phyloP scores from a whole-genome alignment of 2,329 filamentous ascomycete species.

The Phaeosphaeria sp. region DNA sequence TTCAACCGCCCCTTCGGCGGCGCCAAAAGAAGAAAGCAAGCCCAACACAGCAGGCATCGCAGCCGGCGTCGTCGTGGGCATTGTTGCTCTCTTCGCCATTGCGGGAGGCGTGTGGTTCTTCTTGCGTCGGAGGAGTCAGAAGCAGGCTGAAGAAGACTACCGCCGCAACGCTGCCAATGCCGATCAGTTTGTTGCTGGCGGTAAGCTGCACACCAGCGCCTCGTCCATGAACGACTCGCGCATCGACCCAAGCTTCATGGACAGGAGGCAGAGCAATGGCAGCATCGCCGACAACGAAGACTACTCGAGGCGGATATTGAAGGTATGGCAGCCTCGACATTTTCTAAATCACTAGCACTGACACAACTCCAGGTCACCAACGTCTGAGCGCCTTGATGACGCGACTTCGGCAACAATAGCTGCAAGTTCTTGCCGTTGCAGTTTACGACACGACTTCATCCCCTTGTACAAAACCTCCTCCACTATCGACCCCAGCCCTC shows the following conservation, averaged over 20 bases:
- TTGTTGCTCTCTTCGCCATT: constrained; percentile 71
- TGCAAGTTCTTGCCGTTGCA: constrained; percentile 4
- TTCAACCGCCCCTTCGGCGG: constrained; percentile 17
- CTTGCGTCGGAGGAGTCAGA: constrained; percentile 76
- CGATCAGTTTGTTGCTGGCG: constrained; percentile 71
- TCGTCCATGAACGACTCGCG: constrained; percentile 80
- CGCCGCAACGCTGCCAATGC: constrained; percentile 80
- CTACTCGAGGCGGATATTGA: constrained; percentile 93
- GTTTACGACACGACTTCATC: constrained; percentile 15
- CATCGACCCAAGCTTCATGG: constrained; percentile 82
- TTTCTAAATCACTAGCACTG: constrained; percentile 11
- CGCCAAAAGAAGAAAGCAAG: constrained; percentile 38
- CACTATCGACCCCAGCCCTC: constrained; percentile 21
- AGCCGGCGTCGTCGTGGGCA: constrained; percentile 84
- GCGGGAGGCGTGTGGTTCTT: constrained; percentile 75
- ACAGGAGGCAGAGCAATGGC: constrained; percentile 85
- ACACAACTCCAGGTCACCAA: constrained; percentile 43
- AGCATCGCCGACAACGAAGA: constrained; percentile 98
- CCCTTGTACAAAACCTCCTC: constrained; percentile 14
- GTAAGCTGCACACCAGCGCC: constrained; percentile 67
- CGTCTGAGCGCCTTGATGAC: constrained; percentile 29
- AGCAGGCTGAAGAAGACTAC: constrained; percentile 83
- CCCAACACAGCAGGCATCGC: constrained; percentile 85
- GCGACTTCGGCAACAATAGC: constrained; percentile 4
- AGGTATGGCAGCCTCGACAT: constrained; percentile 62